Evolutionary conservation across 2,329 filamentous ascomycete species (phyloP).

Genomic region (Colletotrichum spaethianum): DNA sequence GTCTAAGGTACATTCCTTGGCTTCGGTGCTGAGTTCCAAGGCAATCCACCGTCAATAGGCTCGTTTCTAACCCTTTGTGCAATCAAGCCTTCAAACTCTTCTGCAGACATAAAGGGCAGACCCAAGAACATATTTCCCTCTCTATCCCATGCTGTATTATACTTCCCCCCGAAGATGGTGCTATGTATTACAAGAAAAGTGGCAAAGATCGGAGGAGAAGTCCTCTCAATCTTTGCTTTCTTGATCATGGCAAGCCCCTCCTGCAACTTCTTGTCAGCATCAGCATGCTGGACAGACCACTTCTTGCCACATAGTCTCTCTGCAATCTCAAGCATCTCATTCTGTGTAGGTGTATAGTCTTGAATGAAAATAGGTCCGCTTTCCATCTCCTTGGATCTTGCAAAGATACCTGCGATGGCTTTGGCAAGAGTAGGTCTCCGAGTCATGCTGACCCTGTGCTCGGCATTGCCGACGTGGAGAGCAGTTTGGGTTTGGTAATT

Average conservation of each 20-base stretch:
- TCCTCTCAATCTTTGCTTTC: not conserved
- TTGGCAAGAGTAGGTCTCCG: conserved; percentile 61
- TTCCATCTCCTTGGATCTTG: conserved; percentile 59
- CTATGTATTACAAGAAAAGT: conserved; percentile 19
- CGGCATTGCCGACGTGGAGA: conserved; percentile 64
- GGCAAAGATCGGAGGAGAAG: not conserved
- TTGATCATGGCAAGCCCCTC: conserved; percentile 13
- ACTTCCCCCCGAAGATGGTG: conserved; percentile 10
- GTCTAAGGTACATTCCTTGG: not conserved
- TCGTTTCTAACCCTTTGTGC: conserved; percentile 11
- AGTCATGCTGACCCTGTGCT: conserved; percentile 59
- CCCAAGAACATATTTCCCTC: not conserved
- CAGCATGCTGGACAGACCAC: conserved; percentile 7
- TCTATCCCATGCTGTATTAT: conserved; percentile 10
- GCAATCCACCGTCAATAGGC: conserved; percentile 20
- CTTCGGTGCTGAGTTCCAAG: conserved; percentile 23
- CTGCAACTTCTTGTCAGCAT: not conserved
- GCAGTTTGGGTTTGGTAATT: conserved; percentile 45
- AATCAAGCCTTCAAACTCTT: conserved; percentile 14
- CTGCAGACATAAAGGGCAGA: not conserved
- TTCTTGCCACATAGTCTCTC: conserved; percentile 37
- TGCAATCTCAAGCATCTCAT: conserved; percentile 58
- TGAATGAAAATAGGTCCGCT: conserved; percentile 68
- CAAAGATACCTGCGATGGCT: conserved; percentile 62
- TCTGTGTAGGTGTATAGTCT: conserved; percentile 64